Conservation (phyloP, 2,329 filamentous ascomycete species). For the Cytospora leucostoma region DNA sequence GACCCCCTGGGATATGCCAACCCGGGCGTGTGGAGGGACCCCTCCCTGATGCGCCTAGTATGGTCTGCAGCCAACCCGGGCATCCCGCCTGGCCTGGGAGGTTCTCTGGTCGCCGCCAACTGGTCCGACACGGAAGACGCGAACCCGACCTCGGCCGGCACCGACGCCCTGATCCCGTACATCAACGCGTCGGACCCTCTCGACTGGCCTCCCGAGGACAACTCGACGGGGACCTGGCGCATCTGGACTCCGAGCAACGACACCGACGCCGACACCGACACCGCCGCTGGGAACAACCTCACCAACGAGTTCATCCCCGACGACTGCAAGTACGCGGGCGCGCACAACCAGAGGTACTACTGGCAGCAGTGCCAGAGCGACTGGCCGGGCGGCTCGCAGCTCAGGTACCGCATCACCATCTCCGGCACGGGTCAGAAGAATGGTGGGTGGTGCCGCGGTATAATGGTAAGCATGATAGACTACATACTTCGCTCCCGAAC, state of each 20-base stretch:
- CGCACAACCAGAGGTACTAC: neutral
- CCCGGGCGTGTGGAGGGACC: no score
- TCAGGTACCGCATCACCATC: neutral
- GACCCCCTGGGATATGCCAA: no score
- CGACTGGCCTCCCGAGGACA: conserved; percentile 5
- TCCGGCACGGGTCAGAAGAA: neutral
- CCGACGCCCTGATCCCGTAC: no score
- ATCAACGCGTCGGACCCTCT: neutral
- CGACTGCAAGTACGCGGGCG: neutral
- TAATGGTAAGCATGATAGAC: neutral
- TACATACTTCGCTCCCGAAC: no score
- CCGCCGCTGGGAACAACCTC: neutral
- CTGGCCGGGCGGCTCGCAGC: fast-evolving
- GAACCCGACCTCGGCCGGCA: no score
- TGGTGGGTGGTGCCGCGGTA: neutral
- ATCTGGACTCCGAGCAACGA: neutral
- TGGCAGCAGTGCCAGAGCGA: conserved; percentile 2
- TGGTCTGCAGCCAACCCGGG: no score
- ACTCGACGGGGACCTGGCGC: conserved; percentile 5
- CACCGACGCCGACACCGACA: no score
- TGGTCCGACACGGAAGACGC: no score
- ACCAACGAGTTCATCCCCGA: neutral
- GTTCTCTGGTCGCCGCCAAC: no score
- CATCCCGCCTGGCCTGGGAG: no score
- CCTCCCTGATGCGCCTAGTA: no score